Evolutionary conservation across 2,329 filamentous ascomycete genomes (phyloP).

Genomic region (Karstenula rhodostoma): DNA sequence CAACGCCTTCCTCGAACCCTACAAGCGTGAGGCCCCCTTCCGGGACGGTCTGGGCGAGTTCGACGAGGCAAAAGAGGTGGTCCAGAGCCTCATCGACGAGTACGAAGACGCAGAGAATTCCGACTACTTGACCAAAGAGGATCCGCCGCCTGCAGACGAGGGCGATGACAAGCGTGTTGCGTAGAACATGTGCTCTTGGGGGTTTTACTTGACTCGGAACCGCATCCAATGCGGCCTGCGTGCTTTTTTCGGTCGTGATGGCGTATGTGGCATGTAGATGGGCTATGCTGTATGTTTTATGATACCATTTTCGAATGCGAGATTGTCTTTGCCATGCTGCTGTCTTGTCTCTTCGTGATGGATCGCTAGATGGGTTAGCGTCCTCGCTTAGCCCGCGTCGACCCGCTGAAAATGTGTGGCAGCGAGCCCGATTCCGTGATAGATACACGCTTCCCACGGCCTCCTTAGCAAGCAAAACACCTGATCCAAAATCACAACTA

Average conservation of each 20-base stretch:
- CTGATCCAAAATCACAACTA: too few species aligned
- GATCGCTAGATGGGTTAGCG: not conserved
- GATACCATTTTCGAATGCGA: conserved; percentile 12
- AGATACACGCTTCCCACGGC: not conserved
- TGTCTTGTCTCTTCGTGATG: not conserved
- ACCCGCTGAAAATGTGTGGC: conserved; percentile 11
- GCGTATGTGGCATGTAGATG: not conserved
- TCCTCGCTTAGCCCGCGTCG: conserved; percentile 7
- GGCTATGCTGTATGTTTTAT: conserved; percentile 9
- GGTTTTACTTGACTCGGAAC: not conserved
- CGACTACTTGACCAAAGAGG: conserved; percentile 83
- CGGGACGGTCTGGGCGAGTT: conserved; percentile 92
- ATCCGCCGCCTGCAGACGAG: conserved; percentile 52
- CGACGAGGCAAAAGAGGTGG: conserved; percentile 91
- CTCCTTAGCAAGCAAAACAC: not conserved
- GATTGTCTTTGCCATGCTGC: not conserved
- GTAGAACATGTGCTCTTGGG: conserved; percentile 12
- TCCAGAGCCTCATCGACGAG: conserved; percentile 88
- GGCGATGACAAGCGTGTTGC: conserved; percentile 41
- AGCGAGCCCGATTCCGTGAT: not conserved
- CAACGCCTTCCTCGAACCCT: conserved; percentile 94
- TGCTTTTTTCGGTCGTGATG: conserved; percentile 5
- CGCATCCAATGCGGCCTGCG: not conserved
- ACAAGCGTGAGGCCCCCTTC: conserved; percentile 95
- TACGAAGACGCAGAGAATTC: conserved; percentile 94